Evolutionary conservation across 2,329 filamentous ascomycete species (phyloP).

Genomic region (Septoria linicola): DNA sequence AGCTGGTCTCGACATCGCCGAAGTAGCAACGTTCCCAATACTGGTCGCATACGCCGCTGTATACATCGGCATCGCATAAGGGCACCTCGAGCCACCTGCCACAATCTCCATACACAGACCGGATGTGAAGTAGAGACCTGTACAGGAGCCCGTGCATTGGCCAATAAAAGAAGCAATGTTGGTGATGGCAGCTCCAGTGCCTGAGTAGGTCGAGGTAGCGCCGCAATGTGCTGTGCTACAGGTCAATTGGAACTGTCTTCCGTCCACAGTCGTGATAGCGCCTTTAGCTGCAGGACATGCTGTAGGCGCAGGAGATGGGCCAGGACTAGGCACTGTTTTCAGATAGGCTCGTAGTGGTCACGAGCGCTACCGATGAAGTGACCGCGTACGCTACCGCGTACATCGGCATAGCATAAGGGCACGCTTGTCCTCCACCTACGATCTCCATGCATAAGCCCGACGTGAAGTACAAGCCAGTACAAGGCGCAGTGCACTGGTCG

Average conservation of each 20-base stretch:
- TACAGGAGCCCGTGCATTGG: neutral
- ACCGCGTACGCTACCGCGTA: neutral
- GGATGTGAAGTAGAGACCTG: neutral
- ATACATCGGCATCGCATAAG: neutral
- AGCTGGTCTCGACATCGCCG: neutral
- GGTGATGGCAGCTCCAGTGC: neutral
- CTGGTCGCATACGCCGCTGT: neutral
- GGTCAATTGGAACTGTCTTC: neutral
- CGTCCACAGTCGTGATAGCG: neutral
- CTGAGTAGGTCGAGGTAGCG: neutral
- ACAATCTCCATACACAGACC: neutral
- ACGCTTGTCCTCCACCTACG: neutral
- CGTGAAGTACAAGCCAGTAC: conserved; percentile 1
- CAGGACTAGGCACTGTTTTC: neutral
- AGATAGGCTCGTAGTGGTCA: too few relatives aligned
- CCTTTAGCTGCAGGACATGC: neutral
- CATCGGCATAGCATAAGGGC: neutral
- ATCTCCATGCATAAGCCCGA: conserved; percentile 6
- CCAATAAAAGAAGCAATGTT: neutral
- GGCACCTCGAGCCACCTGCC: neutral
- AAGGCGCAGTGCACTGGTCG: conserved; percentile 1
- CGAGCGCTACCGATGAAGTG: too few relatives aligned
- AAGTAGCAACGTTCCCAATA: neutral
- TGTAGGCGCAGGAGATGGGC: neutral
- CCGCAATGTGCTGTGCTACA: neutral